Percentiles rank a stretch among this genome's conserved stretches.
Evolutionary conservation across 2,329 filamentous ascomycete genomes (phyloP).

Genomic region (Akanthomyces muscarius): DNA sequence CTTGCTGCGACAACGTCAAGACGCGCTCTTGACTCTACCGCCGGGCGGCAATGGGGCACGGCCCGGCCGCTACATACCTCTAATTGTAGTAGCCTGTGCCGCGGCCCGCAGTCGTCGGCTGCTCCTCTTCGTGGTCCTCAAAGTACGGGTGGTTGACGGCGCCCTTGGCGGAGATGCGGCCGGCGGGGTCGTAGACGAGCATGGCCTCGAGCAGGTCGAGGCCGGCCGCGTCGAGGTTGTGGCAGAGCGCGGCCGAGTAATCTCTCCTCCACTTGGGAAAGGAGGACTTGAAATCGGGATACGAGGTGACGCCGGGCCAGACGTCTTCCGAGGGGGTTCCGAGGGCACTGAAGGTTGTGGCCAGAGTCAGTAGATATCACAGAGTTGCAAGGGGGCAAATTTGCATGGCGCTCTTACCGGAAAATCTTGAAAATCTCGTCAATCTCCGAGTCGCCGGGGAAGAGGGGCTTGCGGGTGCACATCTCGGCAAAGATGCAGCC

Average conservation of each 20-base stretch:
- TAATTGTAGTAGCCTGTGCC: constrained; percentile 37
- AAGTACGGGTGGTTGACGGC: constrained; percentile 85
- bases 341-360: constrained; percentile 51
- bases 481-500: constrained; percentile 96
- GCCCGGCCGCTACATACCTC: constrained; percentile 21
- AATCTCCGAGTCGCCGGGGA: constrained; percentile 77
- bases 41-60: background rate
- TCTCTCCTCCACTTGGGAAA: constrained; percentile 89
- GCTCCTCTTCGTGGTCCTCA: constrained; percentile 35
- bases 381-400: too few species aligned
- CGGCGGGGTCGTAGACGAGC: constrained; percentile 82
- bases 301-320: constrained; percentile 91
- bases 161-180: constrained; percentile 84
- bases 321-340: constrained; percentile 77
- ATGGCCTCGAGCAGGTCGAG: constrained; percentile 65
- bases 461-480: constrained; percentile 89
- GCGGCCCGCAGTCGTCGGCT: constrained; percentile 22
- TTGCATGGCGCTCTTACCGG: constrained; percentile 49
- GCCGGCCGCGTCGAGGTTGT: constrained; percentile 67
- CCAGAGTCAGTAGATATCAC: background rate
- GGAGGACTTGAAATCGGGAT: constrained; percentile 87
- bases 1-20: background rate
- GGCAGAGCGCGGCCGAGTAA: constrained; percentile 60
- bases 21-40: background rate
- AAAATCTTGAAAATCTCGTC: constrained; percentile 55